These are phyloP conservation scores for Fraxinus anomala DNA, from an alignment of 257 asterid species.

Conservation along the genomic window DNA sequence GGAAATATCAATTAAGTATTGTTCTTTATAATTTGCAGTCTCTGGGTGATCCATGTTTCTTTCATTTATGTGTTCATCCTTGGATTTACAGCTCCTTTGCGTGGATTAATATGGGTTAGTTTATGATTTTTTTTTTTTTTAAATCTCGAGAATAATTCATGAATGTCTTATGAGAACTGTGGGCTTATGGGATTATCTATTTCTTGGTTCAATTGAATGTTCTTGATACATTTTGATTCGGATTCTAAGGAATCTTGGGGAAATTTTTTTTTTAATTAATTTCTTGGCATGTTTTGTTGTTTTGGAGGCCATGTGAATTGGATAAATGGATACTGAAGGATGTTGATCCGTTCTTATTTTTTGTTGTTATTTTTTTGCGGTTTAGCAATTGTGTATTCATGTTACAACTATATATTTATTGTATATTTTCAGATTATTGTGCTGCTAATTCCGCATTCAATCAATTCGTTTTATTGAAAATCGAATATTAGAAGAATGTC, in stretches of 20 bases:
- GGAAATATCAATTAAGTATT: no score
- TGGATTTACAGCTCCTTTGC: no score
- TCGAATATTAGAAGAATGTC: conserved; percentile 44
- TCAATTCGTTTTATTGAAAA: not conserved
- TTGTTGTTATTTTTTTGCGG: not conserved
- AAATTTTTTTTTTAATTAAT: not conserved
- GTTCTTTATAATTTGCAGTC: no score
- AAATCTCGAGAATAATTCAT: not conserved
- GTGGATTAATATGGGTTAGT: not conserved
- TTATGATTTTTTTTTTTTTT: not conserved
- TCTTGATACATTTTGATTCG: not conserved
- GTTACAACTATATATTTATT: not conserved
- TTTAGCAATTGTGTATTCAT: not conserved
- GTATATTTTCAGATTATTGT: not conserved
- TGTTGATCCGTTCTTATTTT: not conserved
- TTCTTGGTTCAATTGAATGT: not conserved
- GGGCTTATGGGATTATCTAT: not conserved
- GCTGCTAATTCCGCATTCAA: not conserved
- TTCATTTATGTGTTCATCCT: no score
- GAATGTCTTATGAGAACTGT: not conserved
- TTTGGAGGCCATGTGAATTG: not conserved
- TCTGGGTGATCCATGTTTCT: no score
- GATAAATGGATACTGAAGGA: not conserved
- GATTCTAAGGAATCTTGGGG: not conserved
- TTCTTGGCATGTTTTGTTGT: not conserved